Conservation (phyloP, 2,329 filamentous ascomycete species). For the Hymenoscyphus fructigenus region DNA sequence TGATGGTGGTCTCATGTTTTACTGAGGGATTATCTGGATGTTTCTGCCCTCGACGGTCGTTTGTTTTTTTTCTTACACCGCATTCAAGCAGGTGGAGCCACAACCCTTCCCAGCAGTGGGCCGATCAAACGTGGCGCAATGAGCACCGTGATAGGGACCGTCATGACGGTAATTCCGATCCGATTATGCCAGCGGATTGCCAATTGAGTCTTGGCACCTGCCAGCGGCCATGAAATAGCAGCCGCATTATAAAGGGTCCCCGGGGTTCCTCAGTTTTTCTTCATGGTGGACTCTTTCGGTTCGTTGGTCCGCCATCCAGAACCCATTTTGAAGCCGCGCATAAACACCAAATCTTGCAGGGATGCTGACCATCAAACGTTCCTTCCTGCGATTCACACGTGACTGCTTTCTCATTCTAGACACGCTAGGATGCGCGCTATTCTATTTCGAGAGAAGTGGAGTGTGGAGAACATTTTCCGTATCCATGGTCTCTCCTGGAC, state of each 20-base stretch:
- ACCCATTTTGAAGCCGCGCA: constrained; percentile 1
- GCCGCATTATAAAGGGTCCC: background rate
- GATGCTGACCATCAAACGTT: background rate
- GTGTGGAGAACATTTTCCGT: background rate
- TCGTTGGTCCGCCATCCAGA: background rate
- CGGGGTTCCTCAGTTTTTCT: background rate
- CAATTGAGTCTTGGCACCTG: background rate
- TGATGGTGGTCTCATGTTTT: background rate
- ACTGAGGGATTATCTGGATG: background rate
- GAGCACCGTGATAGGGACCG: background rate
- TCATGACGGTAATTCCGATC: background rate
- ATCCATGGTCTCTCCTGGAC: constrained; percentile 1
- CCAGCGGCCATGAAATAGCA: background rate
- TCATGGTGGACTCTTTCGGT: background rate
- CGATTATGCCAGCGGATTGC: constrained; percentile 1
- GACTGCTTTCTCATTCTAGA: background rate
- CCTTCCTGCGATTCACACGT: background rate
- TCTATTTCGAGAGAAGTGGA: background rate
- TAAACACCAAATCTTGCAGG: background rate
- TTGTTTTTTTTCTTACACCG: constrained; percentile 7
- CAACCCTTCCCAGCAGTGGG: background rate
- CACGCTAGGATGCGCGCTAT: background rate
- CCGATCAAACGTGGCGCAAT: constrained; percentile 5
- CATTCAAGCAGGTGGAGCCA: constrained; percentile 4
- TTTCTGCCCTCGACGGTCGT: background rate